phyloP scores from a whole-genome alignment of 805 yeast genomes.

The Cyberlindnera xishuangbannaensis region DNA sequence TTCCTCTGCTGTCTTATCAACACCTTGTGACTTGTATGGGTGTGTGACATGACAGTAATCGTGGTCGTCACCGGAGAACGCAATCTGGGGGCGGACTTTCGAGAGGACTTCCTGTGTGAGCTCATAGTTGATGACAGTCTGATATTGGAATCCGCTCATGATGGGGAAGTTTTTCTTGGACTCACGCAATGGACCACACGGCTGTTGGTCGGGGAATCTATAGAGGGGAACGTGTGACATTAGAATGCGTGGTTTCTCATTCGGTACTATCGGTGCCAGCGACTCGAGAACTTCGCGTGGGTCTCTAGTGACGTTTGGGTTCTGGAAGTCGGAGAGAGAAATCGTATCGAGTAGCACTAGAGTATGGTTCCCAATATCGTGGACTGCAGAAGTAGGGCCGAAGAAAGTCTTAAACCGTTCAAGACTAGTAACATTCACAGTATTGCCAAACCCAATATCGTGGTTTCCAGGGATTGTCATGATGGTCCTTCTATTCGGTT shows the following conservation, averaged over 20 bases:
- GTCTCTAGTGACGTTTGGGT: conserved; percentile 37
- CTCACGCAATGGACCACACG: conserved; percentile 79
- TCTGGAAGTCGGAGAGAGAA: conserved; percentile 58
- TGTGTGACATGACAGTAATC: conserved; percentile 85
- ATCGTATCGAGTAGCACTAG: conserved; percentile 77
- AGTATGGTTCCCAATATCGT: conserved; percentile 63
- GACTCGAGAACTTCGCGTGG: conserved; percentile 48
- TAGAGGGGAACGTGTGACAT: conserved; percentile 86
- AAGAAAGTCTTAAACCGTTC: conserved; percentile 64
- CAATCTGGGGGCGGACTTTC: conserved; percentile 55
- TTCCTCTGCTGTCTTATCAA: conserved; percentile 46
- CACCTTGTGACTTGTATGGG: conserved; percentile 22
- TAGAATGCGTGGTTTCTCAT: conserved; percentile 54
- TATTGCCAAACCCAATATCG: conserved; percentile 89
- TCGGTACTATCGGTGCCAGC: conserved; percentile 23
- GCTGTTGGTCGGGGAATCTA: conserved; percentile 54
- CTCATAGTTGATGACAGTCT: conserved; percentile 71
- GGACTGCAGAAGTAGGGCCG: conserved; percentile 57
- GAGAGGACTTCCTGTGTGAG: conserved; percentile 54
- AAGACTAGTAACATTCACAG: conserved; percentile 49
- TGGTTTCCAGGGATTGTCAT: conserved; percentile 85
- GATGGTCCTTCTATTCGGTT: conserved; percentile 37
- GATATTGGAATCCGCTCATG: conserved; percentile 76
- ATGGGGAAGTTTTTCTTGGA: conserved; percentile 60
- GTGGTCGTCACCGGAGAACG: conserved; percentile 95